Percentiles rank a stretch among this genome's conserved stretches.
Evolutionary conservation across 1,284 basidiomycete genomes (phyloP).

Genomic region (Vanrija sp.): DNA sequence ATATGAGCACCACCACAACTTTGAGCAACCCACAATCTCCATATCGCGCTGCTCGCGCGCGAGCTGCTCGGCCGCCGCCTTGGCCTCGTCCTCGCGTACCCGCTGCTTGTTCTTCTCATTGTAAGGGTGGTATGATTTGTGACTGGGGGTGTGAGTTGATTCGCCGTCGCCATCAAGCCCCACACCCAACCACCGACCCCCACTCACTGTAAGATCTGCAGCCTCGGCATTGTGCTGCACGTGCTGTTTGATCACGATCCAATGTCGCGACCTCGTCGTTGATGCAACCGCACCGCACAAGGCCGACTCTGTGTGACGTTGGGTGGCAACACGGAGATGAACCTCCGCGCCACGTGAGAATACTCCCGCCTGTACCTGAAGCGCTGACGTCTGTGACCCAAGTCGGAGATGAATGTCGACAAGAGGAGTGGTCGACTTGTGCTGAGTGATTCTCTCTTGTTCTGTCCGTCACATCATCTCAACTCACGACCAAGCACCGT

Average conservation of each 20-base stretch:
- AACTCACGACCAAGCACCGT: background rate
- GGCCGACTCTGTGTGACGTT: background rate
- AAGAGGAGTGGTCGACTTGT: background rate
- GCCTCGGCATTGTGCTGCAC: constrained; percentile 34
- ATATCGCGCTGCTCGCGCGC: constrained; percentile 35
- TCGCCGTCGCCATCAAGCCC: background rate
- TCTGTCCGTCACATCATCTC: background rate
- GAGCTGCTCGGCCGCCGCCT: constrained; percentile 39
- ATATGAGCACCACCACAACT: background rate
- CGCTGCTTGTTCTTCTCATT: constrained; percentile 50
- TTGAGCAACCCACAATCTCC: constrained; percentile 30
- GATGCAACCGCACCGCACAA: background rate
- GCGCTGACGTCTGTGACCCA: constrained; percentile 14
- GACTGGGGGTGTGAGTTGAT: constrained; percentile 21
- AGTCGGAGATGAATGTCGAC: background rate
- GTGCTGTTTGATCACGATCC: background rate
- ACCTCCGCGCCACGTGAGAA: background rate
- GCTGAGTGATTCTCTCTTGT: background rate
- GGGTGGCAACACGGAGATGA: background rate
- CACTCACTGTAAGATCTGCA: constrained; percentile 47
- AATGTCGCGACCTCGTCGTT: too few species aligned
- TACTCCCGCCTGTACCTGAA: constrained; percentile 1
- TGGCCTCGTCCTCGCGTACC: constrained; percentile 49
- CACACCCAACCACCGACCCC: background rate
- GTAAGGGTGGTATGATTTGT: constrained; percentile 52